These are phyloP conservation scores for Botrytis porri DNA, from an alignment of 2,329 filamentous ascomycete genomes.

Conservation along the genomic window DNA sequence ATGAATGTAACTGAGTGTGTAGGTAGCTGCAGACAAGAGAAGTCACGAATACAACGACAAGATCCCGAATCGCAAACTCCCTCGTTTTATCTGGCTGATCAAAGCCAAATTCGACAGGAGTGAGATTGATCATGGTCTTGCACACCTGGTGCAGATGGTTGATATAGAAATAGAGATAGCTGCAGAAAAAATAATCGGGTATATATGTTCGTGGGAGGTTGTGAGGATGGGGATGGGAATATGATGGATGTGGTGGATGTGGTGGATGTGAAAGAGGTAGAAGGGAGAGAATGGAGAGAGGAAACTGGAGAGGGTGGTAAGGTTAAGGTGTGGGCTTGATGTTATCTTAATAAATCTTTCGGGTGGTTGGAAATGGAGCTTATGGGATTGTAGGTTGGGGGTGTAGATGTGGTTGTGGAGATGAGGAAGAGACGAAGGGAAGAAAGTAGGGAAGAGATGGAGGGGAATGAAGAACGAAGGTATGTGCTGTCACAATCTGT, in stretches of 20 bases:
- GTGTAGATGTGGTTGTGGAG: too few relatives aligned
- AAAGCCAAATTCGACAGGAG: neutral
- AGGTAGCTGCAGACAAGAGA: neutral
- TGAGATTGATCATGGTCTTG: neutral
- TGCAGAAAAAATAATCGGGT: neutral
- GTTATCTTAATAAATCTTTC: accelerated
- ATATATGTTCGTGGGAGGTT: neutral
- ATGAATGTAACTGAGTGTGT: neutral
- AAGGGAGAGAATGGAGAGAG: accelerated
- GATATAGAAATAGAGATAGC: neutral
- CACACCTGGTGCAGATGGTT: neutral
- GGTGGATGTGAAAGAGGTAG: too few relatives aligned
- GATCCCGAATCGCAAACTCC: neutral
- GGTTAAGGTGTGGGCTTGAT: neutral
- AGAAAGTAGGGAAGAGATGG: too few relatives aligned
- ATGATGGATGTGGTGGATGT: too few relatives aligned
- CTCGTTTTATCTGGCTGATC: neutral
- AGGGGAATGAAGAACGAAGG: too few relatives aligned
- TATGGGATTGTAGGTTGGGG: neutral
- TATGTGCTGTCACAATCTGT: too few relatives aligned
- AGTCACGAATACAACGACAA: neutral
- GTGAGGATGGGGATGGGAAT: neutral
- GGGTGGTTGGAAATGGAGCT: neutral
- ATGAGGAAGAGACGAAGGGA: too few relatives aligned
- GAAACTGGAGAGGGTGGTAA: accelerated